Conservation (phyloP, 1,284 basidiomycete genomes). For the Moesziomyces aphidis region DNA sequence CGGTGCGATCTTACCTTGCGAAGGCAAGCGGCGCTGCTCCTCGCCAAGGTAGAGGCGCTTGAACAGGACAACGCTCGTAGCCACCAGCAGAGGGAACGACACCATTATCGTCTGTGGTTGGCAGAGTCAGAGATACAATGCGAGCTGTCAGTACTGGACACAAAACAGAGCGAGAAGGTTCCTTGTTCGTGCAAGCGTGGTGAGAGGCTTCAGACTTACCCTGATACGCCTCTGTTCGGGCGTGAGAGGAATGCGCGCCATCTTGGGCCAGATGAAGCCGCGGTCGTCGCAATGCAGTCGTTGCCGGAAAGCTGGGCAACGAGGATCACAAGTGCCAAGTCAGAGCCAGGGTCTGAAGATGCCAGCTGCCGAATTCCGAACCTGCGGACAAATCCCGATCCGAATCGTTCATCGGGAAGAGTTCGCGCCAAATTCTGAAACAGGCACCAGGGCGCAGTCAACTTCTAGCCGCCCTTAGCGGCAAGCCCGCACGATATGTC, state of each 20-base stretch:
- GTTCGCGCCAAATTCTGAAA: neutral
- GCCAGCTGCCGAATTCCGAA: neutral
- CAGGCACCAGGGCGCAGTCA: neutral
- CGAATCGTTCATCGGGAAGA: neutral
- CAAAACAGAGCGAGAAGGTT: neutral
- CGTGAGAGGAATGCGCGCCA: conserved; percentile 27
- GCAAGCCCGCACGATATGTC: conserved; percentile 25
- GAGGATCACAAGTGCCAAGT: neutral
- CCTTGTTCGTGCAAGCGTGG: no score
- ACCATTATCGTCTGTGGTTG: conserved; percentile 44
- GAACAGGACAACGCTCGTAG: conserved; percentile 53
- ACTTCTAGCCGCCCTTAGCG: neutral
- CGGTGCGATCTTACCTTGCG: conserved; percentile 34
- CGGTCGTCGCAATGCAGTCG: neutral
- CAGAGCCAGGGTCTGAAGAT: neutral
- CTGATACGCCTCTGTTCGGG: conserved; percentile 45
- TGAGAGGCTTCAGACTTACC: conserved; percentile 16
- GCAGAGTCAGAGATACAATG: no score
- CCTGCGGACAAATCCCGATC: neutral
- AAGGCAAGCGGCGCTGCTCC: conserved; percentile 53
- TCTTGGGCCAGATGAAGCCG: neutral
- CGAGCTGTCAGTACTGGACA: neutral
- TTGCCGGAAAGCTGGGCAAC: neutral
- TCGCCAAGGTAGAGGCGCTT: conserved; percentile 62
- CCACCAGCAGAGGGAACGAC: conserved; percentile 44